Conservation (phyloP, 176 grass and related monocot species). For the Aegilops longissima region DNA sequence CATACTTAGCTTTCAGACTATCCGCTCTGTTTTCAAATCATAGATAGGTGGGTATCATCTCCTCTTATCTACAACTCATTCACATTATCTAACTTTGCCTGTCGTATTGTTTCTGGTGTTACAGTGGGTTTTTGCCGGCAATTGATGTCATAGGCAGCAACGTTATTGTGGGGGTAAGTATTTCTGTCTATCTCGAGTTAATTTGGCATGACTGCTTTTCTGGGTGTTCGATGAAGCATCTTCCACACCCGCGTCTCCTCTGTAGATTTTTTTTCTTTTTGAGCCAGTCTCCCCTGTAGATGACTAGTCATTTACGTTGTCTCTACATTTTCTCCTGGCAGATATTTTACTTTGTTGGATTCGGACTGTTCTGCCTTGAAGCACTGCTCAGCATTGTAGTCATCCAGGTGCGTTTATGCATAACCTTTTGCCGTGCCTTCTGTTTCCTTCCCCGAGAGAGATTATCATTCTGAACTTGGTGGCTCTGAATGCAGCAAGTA, state of each 20-base stretch:
- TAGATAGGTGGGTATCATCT: background rate
- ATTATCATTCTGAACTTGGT: conserved; percentile 6
- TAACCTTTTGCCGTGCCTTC: background rate
- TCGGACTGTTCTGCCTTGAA: conserved; percentile 87
- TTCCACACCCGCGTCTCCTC: background rate
- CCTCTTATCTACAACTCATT: background rate
- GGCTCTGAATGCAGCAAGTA: conserved; percentile 64
- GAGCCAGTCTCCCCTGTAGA: background rate
- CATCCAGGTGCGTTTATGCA: conserved; percentile 62
- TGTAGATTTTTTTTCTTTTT: background rate
- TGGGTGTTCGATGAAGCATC: background rate
- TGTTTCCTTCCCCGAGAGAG: background rate
- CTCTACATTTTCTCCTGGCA: conserved; percentile 34
- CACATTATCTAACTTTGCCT: background rate
- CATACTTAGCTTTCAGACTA: background rate
- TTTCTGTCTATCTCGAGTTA: background rate
- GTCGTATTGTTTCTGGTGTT: conserved; percentile 6
- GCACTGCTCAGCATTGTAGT: conserved; percentile 77
- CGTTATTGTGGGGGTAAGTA: conserved; percentile 84
- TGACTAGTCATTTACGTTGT: conserved; percentile 5
- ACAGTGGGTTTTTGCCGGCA: conserved; percentile 88
- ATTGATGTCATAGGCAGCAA: conserved; percentile 73
- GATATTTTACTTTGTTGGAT: conserved; percentile 98
- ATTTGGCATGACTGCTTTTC: background rate
- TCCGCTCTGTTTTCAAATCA: background rate